Evolutionary conservation across 352 stramenopile genomes (phyloP).

Genomic region (Globisporangium cederbergense): DNA sequence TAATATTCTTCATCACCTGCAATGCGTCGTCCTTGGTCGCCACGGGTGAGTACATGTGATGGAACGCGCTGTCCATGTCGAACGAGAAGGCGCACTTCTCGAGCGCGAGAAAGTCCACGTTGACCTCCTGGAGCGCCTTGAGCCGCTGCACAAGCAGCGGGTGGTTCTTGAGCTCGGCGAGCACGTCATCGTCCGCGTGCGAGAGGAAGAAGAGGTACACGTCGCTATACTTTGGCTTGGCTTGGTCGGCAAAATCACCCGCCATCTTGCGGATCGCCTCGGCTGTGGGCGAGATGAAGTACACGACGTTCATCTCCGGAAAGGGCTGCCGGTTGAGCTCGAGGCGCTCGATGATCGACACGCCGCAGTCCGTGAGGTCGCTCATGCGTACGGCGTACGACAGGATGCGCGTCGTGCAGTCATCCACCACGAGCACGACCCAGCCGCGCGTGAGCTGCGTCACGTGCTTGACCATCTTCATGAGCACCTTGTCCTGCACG

Average conservation of each 20-base stretch:
- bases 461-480: constrained; percentile 83
- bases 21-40: constrained; percentile 38
- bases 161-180: constrained; percentile 86
- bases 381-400: constrained; percentile 96
- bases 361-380: constrained; percentile 96
- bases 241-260: constrained; percentile 71
- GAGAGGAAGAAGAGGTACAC: constrained; percentile 95
- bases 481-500: constrained; percentile 75
- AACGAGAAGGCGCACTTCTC: constrained; percentile 94
- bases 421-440: constrained; percentile 95
- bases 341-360: constrained; percentile 96
- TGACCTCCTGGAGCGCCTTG: constrained; percentile 92
- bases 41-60: constrained; percentile 73
- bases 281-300: constrained; percentile 89
- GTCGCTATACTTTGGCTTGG: constrained; percentile 91
- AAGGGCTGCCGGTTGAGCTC: constrained; percentile 95
- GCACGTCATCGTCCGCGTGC: constrained; percentile 65
- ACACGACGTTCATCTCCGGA: constrained; percentile 95
- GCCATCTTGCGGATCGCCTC: constrained; percentile 84
- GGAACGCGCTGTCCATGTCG: constrained; percentile 84
- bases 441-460: constrained; percentile 72
- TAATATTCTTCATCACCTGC: constrained; percentile 59
- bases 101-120: constrained; percentile 95
- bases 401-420: constrained; percentile 90
- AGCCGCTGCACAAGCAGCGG: constrained; percentile 76